These are phyloP conservation scores for Coleophoma cylindrospora DNA, from an alignment of 2,329 filamentous ascomycete genomes.

Conservation along the genomic window DNA sequence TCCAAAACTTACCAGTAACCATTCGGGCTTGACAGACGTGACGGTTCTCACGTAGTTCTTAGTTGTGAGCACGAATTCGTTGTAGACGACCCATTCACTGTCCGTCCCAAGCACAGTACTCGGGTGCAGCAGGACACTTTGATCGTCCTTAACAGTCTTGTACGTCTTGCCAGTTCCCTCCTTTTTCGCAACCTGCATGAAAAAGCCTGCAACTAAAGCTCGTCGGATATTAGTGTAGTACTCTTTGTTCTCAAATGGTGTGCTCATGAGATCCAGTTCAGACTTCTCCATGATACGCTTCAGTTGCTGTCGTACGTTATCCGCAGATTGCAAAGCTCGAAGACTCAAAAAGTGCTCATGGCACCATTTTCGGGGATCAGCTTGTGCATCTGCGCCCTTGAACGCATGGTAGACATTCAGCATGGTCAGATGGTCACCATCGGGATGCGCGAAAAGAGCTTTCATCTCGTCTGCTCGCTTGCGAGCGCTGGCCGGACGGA, in stretches of 20 bases:
- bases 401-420: slow-evolving; percentile 98
- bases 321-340: slow-evolving; percentile 83
- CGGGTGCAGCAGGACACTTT: slow-evolving; percentile 88
- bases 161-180: slow-evolving; percentile 87
- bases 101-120: slow-evolving; percentile 85
- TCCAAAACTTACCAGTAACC: slow-evolving; percentile 70
- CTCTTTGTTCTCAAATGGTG: slow-evolving; percentile 88
- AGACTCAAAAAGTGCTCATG: slow-evolving; percentile 93
- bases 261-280: slow-evolving; percentile 80
- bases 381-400: slow-evolving; percentile 67
- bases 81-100: slow-evolving; percentile 95
- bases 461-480: slow-evolving; percentile 99
- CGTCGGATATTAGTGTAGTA: slow-evolving; percentile 98
- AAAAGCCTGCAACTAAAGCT: slow-evolving; percentile 90
- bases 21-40: slow-evolving; percentile 87
- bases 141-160: slow-evolving; percentile 93
- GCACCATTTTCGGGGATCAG: slow-evolving; percentile 85
- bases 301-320: slow-evolving; percentile 88
- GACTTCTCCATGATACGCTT: slow-evolving; percentile 96
- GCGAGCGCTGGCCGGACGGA: slow-evolving; percentile 77
- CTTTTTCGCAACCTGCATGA: slow-evolving; percentile 98
- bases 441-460: slow-evolving; percentile 81
- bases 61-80: slow-evolving; percentile 95
- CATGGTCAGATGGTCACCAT: slow-evolving; percentile 93
- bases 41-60: slow-evolving; percentile 98